Evolutionary conservation across 148 eudicot species (phyloP).

Genomic region (Vaccinium darrowii): DNA sequence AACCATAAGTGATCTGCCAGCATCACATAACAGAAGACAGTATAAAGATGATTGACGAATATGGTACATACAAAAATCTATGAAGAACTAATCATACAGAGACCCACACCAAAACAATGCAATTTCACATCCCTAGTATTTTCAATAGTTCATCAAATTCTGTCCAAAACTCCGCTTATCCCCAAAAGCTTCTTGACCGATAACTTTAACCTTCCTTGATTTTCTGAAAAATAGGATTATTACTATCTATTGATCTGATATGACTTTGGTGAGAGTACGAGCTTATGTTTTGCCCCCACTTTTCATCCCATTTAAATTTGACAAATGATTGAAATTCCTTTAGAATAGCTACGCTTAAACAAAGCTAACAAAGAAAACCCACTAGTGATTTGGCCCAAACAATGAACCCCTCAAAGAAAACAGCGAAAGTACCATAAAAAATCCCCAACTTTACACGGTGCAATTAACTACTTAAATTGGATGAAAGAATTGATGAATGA

Average conservation of each 20-base stretch:
- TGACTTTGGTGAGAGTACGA: neutral
- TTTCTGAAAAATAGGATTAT: neutral
- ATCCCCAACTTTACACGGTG: neutral
- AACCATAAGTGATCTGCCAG: conserved; percentile 81
- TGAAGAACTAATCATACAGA: neutral
- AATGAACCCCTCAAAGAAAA: neutral
- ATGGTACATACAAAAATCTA: neutral
- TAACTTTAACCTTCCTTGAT: neutral
- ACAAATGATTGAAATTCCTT: neutral
- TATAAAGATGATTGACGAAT: neutral
- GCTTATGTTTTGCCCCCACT: neutral
- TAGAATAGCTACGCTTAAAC: neutral
- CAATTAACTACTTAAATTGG: neutral
- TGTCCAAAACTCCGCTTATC: neutral
- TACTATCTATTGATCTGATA: neutral
- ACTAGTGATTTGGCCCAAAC: no score
- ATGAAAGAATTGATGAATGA: neutral
- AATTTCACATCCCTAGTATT: neutral
- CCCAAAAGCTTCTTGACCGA: neutral
- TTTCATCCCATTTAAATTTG: neutral
- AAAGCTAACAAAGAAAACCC: neutral
- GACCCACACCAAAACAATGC: neutral
- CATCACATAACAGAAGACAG: neutral
- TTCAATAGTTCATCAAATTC: neutral
- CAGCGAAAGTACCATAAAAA: neutral